These are phyloP conservation scores for Straminergon stramineum DNA, from an alignment of 225 moss, liverwort and hornwort species.

Conservation along the genomic window DNA sequence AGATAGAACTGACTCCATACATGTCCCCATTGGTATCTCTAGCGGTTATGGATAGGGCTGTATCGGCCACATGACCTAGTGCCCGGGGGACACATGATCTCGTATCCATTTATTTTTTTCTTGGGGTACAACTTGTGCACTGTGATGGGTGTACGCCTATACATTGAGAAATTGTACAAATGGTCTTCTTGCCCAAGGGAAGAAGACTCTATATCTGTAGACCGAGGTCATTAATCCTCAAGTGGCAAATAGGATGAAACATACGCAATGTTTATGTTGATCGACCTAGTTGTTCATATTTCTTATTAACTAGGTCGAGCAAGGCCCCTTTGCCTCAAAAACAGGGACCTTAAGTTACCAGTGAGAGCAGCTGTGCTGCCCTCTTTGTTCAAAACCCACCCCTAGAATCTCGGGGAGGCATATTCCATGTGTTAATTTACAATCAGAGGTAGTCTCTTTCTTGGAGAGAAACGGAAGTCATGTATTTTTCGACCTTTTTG, in stretches of 20 bases:
- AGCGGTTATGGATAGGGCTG: slow-evolving; percentile 7
- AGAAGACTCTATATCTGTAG: slow-evolving; percentile 3
- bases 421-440: not conserved
- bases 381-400: not conserved
- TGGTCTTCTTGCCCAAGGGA: slow-evolving; percentile 9
- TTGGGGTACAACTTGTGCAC: not conserved
- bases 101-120: slow-evolving; percentile 1
- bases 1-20: slow-evolving; percentile 9
- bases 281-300: not conserved
- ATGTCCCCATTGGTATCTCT: slow-evolving; percentile 14
- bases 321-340: not conserved
- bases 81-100: not conserved
- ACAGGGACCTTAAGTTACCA: not conserved
- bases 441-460: not conserved
- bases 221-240: slow-evolving; percentile 4
- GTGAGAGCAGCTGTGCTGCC: not conserved
- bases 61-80: not conserved
- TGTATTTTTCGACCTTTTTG: not conserved
- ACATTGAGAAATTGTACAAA: not conserved
- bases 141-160: not conserved
- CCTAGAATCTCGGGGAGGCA: not conserved
- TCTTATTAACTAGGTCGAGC: not conserved
- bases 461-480: not conserved
- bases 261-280: not conserved
- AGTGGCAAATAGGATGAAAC: not conserved